phyloP scores from a whole-genome alignment of 768 basidiomycete species.

The Rubroboletus satanas region DNA sequence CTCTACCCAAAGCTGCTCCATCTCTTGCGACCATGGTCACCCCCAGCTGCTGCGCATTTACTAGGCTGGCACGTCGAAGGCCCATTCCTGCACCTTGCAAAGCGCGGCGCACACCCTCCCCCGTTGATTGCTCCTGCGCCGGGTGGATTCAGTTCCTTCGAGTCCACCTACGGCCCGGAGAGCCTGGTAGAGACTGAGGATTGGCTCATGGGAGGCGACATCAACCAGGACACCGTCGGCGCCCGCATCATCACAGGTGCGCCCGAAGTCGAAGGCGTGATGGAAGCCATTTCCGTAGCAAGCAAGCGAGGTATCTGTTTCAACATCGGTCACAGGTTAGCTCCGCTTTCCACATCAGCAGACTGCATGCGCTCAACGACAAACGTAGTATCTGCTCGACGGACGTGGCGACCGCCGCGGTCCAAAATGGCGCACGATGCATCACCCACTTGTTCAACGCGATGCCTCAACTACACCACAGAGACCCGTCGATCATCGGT shows the following conservation, averaged over 20 bases:
- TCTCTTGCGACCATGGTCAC: constrained; percentile 65
- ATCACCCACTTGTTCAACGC: constrained; percentile 94
- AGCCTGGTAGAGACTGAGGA: constrained; percentile 63
- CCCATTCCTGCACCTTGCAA: constrained; percentile 78
- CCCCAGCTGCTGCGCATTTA: constrained; percentile 61
- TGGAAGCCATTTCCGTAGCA: constrained; percentile 61
- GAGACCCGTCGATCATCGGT: constrained; percentile 90
- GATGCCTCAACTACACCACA: constrained; percentile 86
- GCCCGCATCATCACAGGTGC: constrained; percentile 83
- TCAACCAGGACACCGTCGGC: constrained; percentile 37
- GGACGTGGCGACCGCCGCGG: constrained; percentile 65
- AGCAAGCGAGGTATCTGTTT: constrained; percentile 65
- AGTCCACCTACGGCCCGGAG: constrained; percentile 66
- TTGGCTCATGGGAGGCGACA: constrained; percentile 53
- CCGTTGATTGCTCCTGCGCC: constrained; percentile 59
- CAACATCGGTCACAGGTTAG: constrained; percentile 87
- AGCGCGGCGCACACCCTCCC: constrained; percentile 79
- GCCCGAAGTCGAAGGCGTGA: constrained; percentile 81
- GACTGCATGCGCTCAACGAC: constrained; percentile 1
- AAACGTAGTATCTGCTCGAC: constrained; percentile 64
- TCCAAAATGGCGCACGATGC: constrained; percentile 70
- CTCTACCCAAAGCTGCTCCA: constrained; percentile 68
- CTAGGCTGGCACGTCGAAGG: constrained; percentile 93
- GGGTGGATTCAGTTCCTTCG: constrained; percentile 63
- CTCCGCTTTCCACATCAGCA: background rate